Evolutionary conservation across 2,329 filamentous ascomycete genomes (phyloP).

Genomic region (Epichloe baconii): DNA sequence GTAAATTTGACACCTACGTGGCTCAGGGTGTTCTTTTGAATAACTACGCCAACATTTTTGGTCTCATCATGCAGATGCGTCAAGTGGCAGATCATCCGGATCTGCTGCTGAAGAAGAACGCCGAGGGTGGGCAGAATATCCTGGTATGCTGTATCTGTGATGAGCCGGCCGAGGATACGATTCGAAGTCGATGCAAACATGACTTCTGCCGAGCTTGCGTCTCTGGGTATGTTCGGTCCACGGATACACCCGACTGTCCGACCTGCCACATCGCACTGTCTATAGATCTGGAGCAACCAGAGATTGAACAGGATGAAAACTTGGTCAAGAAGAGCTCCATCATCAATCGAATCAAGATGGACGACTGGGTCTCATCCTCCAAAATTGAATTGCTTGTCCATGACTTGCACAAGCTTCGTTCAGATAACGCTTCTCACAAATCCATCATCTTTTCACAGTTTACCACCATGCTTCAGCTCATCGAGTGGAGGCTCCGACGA

Average conservation of each 20-base stretch:
- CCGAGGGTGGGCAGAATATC: slow-evolving; percentile 76
- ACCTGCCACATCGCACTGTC: slow-evolving; percentile 79
- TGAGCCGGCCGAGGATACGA: slow-evolving; percentile 87
- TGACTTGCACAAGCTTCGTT: slow-evolving; percentile 82
- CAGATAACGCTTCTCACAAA: slow-evolving; percentile 86
- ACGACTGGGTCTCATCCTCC: slow-evolving; percentile 94
- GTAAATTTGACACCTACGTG: slow-evolving; percentile 92
- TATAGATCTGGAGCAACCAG: slow-evolving; percentile 89
- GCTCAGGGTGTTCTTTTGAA: slow-evolving; percentile 87
- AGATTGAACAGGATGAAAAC: slow-evolving; percentile 82
- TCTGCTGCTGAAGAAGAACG: slow-evolving; percentile 78
- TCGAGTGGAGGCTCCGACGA: slow-evolving; percentile 89
- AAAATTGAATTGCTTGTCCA: slow-evolving; percentile 97
- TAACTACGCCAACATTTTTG: slow-evolving; percentile 98
- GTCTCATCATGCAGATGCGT: slow-evolving; percentile 98
- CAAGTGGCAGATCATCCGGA: slow-evolving; percentile 96
- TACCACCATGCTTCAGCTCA: slow-evolving; percentile 91
- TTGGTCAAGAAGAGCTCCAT: slow-evolving; percentile 90
- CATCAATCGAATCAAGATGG: slow-evolving; percentile 97
- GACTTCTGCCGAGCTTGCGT: slow-evolving; percentile 43
- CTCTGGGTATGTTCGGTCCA: slow-evolving; percentile 52
- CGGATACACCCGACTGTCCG: slow-evolving; percentile 69
- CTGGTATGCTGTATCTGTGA: slow-evolving; percentile 92
- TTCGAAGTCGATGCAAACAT: slow-evolving; percentile 83
- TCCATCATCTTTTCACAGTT: slow-evolving; percentile 97